phyloP scores from a whole-genome alignment of 169 alveolate genomes.

The Eimeria mitis region DNA sequence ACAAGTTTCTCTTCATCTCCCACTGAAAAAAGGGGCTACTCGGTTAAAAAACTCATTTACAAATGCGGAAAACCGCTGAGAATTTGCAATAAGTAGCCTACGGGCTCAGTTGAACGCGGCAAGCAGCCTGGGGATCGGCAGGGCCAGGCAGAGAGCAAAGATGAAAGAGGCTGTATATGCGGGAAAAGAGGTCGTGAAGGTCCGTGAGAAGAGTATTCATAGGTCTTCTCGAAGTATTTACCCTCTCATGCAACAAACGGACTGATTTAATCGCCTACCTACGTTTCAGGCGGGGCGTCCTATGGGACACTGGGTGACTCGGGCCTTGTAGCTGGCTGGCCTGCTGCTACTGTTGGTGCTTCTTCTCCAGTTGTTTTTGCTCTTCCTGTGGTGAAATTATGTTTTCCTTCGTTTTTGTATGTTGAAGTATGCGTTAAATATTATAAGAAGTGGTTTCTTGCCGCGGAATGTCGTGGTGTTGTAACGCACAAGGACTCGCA shows the following conservation, averaged over 20 bases:
- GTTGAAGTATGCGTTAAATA: not conserved
- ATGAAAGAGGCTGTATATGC: not conserved
- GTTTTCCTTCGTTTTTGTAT: not conserved
- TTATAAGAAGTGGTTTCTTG: not conserved
- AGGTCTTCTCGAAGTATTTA: no score
- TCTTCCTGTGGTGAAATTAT: not conserved
- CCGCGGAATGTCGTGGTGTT: constrained; percentile 77
- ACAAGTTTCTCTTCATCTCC: not conserved
- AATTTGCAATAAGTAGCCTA: not conserved
- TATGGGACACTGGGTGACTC: not conserved
- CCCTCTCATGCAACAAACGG: not conserved
- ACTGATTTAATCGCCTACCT: not conserved
- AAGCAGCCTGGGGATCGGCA: not conserved
- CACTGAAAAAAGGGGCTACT: not conserved
- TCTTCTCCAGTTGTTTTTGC: not conserved
- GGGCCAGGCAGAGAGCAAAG: not conserved
- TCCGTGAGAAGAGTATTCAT: no score
- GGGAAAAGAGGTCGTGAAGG: no score
- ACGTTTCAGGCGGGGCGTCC: not conserved
- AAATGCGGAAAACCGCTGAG: not conserved
- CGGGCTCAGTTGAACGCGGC: not conserved
- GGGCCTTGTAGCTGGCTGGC: not conserved
- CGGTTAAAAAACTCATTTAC: not conserved
- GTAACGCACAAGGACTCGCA: constrained; percentile 82
- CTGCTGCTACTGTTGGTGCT: not conserved